A percentile compares a stretch with the other conserved stretches of the same genome.
Conservation (phyloP, 768 basidiomycete genomes). For the Artomyces pyxidatus region DNA sequence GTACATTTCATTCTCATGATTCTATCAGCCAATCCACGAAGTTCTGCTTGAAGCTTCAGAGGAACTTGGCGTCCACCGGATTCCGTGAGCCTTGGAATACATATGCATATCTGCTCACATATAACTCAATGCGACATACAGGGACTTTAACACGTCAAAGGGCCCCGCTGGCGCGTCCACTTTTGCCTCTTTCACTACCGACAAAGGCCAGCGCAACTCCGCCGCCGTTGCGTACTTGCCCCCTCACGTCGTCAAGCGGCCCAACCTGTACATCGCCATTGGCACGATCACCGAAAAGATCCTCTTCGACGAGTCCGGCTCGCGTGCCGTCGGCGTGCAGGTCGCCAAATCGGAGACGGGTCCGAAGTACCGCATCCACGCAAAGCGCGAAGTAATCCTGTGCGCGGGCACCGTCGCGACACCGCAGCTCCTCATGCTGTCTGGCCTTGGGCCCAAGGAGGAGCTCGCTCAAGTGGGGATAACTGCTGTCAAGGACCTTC, state of each 20-base stretch:
- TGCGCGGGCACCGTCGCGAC: constrained; percentile 16
- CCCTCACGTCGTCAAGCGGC: constrained; percentile 23
- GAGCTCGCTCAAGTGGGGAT: constrained; percentile 25
- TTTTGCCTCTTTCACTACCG: constrained; percentile 4
- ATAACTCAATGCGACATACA: background rate
- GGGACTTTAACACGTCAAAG: constrained; percentile 10
- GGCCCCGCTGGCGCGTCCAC: constrained; percentile 10
- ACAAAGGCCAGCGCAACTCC: constrained; percentile 11
- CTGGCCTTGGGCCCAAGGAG: constrained; percentile 30
- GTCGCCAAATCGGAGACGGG: background rate
- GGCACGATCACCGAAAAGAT: constrained; percentile 6
- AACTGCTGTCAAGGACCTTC: background rate
- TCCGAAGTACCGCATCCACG: constrained; percentile 1
- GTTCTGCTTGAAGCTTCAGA: background rate
- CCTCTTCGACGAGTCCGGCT: constrained; percentile 9
- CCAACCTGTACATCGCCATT: constrained; percentile 13
- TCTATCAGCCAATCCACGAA: background rate
- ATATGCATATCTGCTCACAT: background rate
- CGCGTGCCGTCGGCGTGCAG: constrained; percentile 5
- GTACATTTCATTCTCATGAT: too few species aligned
- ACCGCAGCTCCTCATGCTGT: constrained; percentile 31
- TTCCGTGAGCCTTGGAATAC: constrained; percentile 2
- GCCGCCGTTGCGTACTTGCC: constrained; percentile 10
- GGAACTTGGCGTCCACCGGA: constrained; percentile 6
- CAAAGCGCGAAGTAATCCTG: constrained; percentile 13